phyloP scores from a whole-genome alignment of 2,329 filamentous ascomycete genomes.

The Colletotrichum brevisporum region DNA sequence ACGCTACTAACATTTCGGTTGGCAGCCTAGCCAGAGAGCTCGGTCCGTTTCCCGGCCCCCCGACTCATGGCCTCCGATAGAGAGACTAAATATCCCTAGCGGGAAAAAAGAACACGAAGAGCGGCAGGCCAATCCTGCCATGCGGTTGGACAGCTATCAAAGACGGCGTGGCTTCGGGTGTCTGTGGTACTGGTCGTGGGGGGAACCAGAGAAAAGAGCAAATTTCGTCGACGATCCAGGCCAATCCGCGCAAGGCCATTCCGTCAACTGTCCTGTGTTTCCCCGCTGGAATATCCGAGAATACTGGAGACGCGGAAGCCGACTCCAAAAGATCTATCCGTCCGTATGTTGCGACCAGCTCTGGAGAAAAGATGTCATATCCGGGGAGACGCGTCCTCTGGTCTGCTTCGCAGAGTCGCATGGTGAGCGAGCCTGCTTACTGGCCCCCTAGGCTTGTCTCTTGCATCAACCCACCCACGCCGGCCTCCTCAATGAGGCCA shows the following conservation, averaged over 20 bases:
- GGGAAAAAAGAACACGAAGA: constrained; percentile 21
- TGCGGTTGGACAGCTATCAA: constrained; percentile 24
- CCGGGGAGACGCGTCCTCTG: constrained; percentile 20
- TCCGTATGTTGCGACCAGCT: constrained; percentile 3
- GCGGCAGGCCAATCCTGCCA: constrained; percentile 27
- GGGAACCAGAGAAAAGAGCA: constrained; percentile 9
- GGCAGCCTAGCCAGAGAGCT: constrained; percentile 23
- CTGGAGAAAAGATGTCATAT: constrained; percentile 32
- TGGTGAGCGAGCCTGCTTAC: constrained; percentile 18
- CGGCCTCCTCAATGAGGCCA: constrained; percentile 29
- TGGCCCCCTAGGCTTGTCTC: constrained; percentile 18
- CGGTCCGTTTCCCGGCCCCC: constrained; percentile 30
- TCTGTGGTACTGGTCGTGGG: constrained; percentile 19
- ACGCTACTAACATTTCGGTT: constrained; percentile 31
- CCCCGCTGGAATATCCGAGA: constrained; percentile 4
- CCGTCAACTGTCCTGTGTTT: background rate
- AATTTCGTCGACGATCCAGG: background rate
- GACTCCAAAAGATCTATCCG: constrained; percentile 6
- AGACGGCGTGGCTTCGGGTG: constrained; percentile 30
- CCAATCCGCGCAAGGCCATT: background rate
- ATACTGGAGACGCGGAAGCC: constrained; percentile 17
- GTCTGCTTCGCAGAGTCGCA: constrained; percentile 15
- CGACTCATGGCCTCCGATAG: constrained; percentile 6
- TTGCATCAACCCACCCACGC: constrained; percentile 28
- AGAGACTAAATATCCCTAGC: constrained; percentile 10